These are phyloP conservation scores for Hypoxylon cercidicola DNA, from an alignment of 495 filamentous ascomycete species.

Conservation along the genomic window DNA sequence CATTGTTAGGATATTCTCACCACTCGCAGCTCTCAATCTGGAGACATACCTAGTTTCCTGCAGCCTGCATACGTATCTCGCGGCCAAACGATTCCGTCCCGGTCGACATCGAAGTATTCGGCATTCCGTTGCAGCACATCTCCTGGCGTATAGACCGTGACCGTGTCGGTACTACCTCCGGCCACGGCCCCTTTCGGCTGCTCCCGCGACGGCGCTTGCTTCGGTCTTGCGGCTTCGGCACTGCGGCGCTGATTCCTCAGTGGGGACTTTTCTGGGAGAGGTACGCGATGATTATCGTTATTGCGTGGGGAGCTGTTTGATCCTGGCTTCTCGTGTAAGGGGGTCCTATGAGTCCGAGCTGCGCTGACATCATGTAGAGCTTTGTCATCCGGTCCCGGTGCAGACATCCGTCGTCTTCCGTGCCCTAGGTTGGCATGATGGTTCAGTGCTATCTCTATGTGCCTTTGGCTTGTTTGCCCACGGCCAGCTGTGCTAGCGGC, in stretches of 20 bases:
- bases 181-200: background rate
- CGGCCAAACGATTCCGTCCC: slow-evolving; percentile 19
- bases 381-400: background rate
- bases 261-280: slow-evolving; percentile 3
- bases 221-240: background rate
- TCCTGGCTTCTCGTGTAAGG: background rate
- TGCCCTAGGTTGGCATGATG: slow-evolving; percentile 2
- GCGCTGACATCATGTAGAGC: background rate
- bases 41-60: slow-evolving; percentile 15
- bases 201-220: background rate
- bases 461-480: background rate
- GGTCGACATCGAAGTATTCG: slow-evolving; percentile 14
- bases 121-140: slow-evolving; percentile 8
- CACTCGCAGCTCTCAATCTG: background rate
- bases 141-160: slow-evolving; percentile 4
- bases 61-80: slow-evolving; percentile 16
- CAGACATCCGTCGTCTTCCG: background rate
- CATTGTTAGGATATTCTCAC: background rate
- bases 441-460: background rate
- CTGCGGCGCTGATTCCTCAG: background rate
- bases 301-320: background rate
- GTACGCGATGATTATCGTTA: background rate
- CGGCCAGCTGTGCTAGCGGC: too few relatives aligned
- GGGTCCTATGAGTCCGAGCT: background rate
- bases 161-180: background rate